Conservation (phyloP, 345 rosid genomes). For the Melaleuca quinquenervia region DNA sequence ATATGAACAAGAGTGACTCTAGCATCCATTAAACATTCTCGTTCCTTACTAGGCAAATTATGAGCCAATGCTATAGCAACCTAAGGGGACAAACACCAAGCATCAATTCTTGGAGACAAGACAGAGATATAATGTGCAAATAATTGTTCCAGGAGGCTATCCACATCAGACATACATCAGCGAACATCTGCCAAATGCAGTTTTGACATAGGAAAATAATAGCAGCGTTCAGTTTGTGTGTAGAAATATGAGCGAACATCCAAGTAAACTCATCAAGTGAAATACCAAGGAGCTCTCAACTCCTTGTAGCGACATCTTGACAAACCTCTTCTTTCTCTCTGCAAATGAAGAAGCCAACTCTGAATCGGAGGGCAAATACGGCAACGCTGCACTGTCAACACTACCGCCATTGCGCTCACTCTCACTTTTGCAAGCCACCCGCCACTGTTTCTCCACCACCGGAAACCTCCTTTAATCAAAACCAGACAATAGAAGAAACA, state of each 20-base stretch:
- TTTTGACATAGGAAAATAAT: neutral
- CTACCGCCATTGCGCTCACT: slow-evolving; percentile 21
- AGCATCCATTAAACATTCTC: neutral
- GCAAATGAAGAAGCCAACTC: slow-evolving; percentile 50
- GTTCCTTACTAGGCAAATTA: neutral
- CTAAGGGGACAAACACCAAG: neutral
- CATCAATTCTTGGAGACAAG: neutral
- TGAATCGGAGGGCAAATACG: slow-evolving; percentile 57
- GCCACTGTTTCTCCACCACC: slow-evolving; percentile 77
- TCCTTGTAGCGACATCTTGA: neutral
- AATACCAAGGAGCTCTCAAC: neutral
- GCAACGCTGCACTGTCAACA: slow-evolving; percentile 7
- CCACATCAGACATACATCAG: neutral
- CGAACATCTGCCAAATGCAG: neutral
- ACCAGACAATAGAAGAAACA: neutral
- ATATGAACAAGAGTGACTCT: neutral
- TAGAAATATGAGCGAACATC: neutral
- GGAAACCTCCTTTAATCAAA: slow-evolving; percentile 58
- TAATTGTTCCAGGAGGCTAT: neutral
- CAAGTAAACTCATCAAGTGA: neutral
- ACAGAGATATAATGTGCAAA: neutral
- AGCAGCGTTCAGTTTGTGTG: neutral
- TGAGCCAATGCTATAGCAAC: neutral
- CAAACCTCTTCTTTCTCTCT: slow-evolving; percentile 53
- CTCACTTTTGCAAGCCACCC: slow-evolving; percentile 40